Evolutionary conservation across 306 rosid genomes (phyloP), one percentile per base, ranked within the genome.

Genomic region (Vigna reflexopilosa): DNA sequence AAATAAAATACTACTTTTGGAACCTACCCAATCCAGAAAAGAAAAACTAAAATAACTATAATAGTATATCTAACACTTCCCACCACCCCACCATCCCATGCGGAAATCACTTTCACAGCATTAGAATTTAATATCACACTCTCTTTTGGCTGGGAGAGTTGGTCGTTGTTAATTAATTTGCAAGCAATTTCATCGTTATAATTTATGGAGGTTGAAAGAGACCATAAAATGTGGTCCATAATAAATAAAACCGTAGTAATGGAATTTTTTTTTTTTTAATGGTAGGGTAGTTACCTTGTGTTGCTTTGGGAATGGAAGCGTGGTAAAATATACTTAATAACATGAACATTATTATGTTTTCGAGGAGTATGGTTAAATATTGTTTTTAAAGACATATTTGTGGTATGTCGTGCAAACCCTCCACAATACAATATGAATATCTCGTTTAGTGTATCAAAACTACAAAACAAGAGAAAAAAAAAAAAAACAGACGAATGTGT

Each of bases 151-250:
- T 63, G n/a, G 49, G 58, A 72, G 26, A 52, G 59, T 52, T 28
- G 84, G 69, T 52, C 58, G 5, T 67, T 19, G 20, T 73, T 80
- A 65, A 65, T 65, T 57, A 65, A 77, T 77, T 32, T 80, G 52
- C 17, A 73, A 66, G 42, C 62, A 73, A 56, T 19, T 66, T 65
- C 42, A 10, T 54, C 8, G 38, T 40, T 42, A 64, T 28, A 52
- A 30, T 73, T 73, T 28, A 66, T 65, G 47, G 42, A 64, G 61
- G 50, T 52, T 52, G 78, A 70, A 49, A 15, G 72, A 20, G 65
- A 79, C 77, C 34, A 34, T 0, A 45, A 17, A 5, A 15, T 70
- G 82, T 78, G 82, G 64, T 58, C 82, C 82, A 78, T 32, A 5
- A 30, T 30, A 30, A 12, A 20, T 48, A 69, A 30, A 66, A 59